Evolutionary conservation across 1,284 basidiomycete species (phyloP), one percentile per base, ranked within the genome.

Genomic region (Ganoderma resinaceum): DNA sequence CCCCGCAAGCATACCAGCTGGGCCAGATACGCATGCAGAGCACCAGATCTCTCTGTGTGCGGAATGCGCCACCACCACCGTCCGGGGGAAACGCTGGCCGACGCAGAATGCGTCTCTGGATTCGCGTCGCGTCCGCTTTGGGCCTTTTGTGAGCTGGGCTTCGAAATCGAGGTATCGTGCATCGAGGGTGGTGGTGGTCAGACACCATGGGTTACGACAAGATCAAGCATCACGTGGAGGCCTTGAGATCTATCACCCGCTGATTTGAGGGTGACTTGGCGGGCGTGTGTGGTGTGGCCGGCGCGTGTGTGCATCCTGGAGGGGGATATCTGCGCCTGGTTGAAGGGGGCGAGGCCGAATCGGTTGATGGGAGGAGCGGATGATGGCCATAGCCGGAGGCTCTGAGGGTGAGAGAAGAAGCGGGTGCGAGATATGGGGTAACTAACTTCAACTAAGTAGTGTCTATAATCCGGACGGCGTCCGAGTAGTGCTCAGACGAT

Each of bases 241-340:
- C n/a, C 52, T 40, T 62, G 65, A 61, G 64, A 72, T 72, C 65
- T 68, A 67, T 72, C 66, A 70, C 63, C 57, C 23, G 57, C 59
- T 70, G 69, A 72, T 70, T 62, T 26, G 65, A 58, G 68, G 62
- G 63, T 12, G 43, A 63, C 62, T 65, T 66, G 67, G 70, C 68
- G 66, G 61, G 49, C 61, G 67, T 65, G 67, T 42, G 65, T 61
- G 18, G 67, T 66, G 67, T 58, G 67, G 66, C 12, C 63, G 55
- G 66, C 49, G 65, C 65, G 66, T 71, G 70, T 55, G 37, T 31
- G 64, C 40, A 40, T 23, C 57, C 58, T 52, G 65, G 65, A 57
- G 53, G 57, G 65, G 29, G 59, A 11, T 29, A 58, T 58, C 52
- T 31, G 31, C 9, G 52, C 62, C 61, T 57, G 43, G 55, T 20